Evolutionary conservation across 2,329 filamentous ascomycete genomes (phyloP), one percentile per base, ranked within the genome.

Genomic region (Sordariomycetes sp.): DNA sequence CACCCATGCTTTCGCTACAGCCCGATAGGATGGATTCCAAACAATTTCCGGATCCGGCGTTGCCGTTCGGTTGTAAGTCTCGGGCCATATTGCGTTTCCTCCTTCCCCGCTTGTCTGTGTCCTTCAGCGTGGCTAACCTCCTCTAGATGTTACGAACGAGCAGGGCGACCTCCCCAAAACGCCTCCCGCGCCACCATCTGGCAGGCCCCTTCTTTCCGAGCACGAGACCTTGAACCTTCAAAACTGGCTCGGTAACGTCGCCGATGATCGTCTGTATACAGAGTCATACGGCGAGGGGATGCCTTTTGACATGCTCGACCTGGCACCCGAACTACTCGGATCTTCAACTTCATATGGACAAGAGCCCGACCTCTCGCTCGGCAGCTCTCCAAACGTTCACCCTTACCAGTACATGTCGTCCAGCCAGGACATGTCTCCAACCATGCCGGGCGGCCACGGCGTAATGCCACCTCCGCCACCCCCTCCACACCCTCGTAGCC

Each of bases 31-130:
- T 84, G 81, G 79, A 74, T 78, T 79, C 80, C 72, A 77, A 74
- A 72, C 79, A 78, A 72, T 76, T 77, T 69, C 68, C 70, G 59
- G 76, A 79, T 62, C 73, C 43, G 28, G 48, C 40, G 22, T 40
- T 81, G 67, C 81, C 82, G 43, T 88, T 88, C 77, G 86, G 85
- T 66, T 88, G 85, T 88, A 78, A 65, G 85, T 79, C 53, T 56
- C 37, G 37, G 3, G 18, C 12, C 12, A 43, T n/a, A 14, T 16
- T 43, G 14, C 12, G 12, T n/a, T n/a, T n/a, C 37, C 56, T 56
- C 43, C 50, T 24, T 53, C 12, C 37, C 5, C 37, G 14, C 18
- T 16, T n/a, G 28, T 32, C 28, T 8, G 28, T 32, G 28, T 10
- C 37, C 12, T n/a, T 3, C 3, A 3, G 37, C 12, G 37, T n/a